Base-by-base conservation (phyloP, 2,329 filamentous ascomycete genomes). In the Cucurbitaria berberidis region DNA sequence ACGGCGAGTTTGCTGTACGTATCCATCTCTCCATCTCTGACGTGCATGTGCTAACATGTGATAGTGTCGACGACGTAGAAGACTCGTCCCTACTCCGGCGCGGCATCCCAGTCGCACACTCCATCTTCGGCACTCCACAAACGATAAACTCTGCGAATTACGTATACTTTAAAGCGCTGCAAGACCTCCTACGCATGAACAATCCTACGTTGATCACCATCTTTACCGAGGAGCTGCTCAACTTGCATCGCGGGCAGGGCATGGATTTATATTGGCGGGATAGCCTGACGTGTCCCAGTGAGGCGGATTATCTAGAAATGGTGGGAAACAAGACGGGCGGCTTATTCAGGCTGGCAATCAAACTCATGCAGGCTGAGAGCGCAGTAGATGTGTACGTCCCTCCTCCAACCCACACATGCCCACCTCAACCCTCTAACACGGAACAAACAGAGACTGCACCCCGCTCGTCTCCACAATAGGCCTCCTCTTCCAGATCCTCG, bases 291-390 rank as follows among this genome's bases (percentile, higher is more conserved):
- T 93, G 90, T 74, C 91, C 91, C 13, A 89, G 85, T 44, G 91
- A 95, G 76, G 89, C 92, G 62, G 91, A 96, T 76, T 96, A 96
- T 76, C 83, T 96, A n/a, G 89, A 96, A 73, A 96, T 96, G 91
- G 91, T 96, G 10, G 86, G 86, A 65, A 93, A 96, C 78, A 96
- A 96, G 78, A 96, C 91, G 0, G 91, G 91, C 46, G 91, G 91
- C 0, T 81, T 96, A 1, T 96, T 96, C 79, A 84, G 91, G 35
- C 78, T 96, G 9, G 90, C 89, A 35, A 88, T 96, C 72, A 91
- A 93, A 77, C 83, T 96, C 26, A 96, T 96, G 90, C 90, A 93
- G 74, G 89, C 88, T 48, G 89, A 93, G 76, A 83, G 80, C 51
- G 72, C 77, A 29, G 77, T 73, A 18, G 60, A 76, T 15, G 75